These are phyloP conservation scores for Tardiomyces blankii DNA, from an alignment of 1,139 yeast species.

Conservation along the genomic window DNA sequence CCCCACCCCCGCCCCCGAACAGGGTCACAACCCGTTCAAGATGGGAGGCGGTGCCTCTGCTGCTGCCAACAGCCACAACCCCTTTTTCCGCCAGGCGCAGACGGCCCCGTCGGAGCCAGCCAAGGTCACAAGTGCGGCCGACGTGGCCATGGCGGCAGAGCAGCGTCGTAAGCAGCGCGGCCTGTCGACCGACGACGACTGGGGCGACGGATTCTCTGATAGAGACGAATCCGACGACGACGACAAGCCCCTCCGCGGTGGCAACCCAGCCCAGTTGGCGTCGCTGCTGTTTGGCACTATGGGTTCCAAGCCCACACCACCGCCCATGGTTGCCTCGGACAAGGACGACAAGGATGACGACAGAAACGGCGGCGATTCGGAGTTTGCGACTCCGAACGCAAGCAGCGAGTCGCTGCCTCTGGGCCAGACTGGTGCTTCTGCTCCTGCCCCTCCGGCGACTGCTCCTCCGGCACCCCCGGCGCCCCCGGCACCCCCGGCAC, in stretches of 20 bases:
- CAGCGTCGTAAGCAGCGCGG: slow-evolving; percentile 49
- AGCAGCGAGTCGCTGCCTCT: slow-evolving; percentile 5
- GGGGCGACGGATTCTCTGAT: slow-evolving; percentile 40
- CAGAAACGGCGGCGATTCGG: neutral
- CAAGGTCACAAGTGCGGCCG: slow-evolving; percentile 9
- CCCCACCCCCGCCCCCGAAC: no score
- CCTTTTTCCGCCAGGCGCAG: slow-evolving; percentile 8
- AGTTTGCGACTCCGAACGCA: neutral
- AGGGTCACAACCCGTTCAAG: slow-evolving; percentile 1
- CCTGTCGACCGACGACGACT: slow-evolving; percentile 30
- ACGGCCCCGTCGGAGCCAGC: slow-evolving; percentile 11
- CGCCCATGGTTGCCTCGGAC: slow-evolving; percentile 1
- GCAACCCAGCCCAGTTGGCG: slow-evolving; percentile 50
- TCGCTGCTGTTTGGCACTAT: slow-evolving; percentile 54
- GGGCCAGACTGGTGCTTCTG: slow-evolving; percentile 3
- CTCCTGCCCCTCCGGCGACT: slow-evolving; percentile 3
- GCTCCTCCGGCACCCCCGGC: slow-evolving; percentile 1
- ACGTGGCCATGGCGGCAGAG: slow-evolving; percentile 4
- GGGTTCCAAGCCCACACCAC: slow-evolving; percentile 24
- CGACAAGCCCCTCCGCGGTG: slow-evolving; percentile 32
- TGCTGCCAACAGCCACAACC: slow-evolving; percentile 5
- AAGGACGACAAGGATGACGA: neutral
- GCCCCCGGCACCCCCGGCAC: slow-evolving; percentile 7
- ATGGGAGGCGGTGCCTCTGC: neutral
- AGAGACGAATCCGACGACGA: slow-evolving; percentile 39